Evolutionary conservation across 345 rosid genomes (phyloP), one percentile per base, ranked within the genome.

Genomic region (Euclidium syriacum): DNA sequence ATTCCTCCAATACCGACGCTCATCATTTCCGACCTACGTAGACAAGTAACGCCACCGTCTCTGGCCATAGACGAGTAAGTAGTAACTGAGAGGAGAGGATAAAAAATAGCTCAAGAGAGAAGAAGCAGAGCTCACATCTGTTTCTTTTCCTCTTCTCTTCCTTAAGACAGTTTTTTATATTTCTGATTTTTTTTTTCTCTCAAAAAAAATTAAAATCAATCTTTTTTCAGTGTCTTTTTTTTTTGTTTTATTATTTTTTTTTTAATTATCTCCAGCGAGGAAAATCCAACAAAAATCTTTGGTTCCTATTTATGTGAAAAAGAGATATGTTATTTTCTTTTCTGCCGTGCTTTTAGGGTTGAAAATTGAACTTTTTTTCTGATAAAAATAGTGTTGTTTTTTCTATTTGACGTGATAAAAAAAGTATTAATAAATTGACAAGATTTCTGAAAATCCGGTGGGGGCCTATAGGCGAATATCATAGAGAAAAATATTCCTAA

Each of bases 381-480:
- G 20, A 43, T 10, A 33, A 27, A 23, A n/a, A n/a, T n/a, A n/a
- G n/a, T n/a, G n/a, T n/a, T n/a, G n/a, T n/a, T n/a, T n/a, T n/a
- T n/a, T n/a, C n/a, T n/a, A n/a, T n/a, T n/a, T n/a, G n/a, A n/a
- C n/a, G n/a, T n/a, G n/a, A n/a, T n/a, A n/a, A n/a, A 12, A 52
- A 50, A 26, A 58, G 12, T 66, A 47, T 14, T 60, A 18, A 25
- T 35, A 35, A 46, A 38, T 22, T 22, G 65, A n/a, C n/a, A n/a
- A 64, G 54, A 64, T 79, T 80, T 85, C 75, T 64, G 64, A 78
- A 81, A 88, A 81, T 82, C 83, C 72, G 76, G 81, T 81, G 57
- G 73, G 78, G 68, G 77, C 58, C 69, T 65, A 65, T 65, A 65
- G 67, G 29, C 51, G 60, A 58, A 69, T 61, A 52, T 61, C 56